Evolutionary conservation across 75 land plant genomes (phyloP).

Genomic region (Selaginella tamariscina): DNA sequence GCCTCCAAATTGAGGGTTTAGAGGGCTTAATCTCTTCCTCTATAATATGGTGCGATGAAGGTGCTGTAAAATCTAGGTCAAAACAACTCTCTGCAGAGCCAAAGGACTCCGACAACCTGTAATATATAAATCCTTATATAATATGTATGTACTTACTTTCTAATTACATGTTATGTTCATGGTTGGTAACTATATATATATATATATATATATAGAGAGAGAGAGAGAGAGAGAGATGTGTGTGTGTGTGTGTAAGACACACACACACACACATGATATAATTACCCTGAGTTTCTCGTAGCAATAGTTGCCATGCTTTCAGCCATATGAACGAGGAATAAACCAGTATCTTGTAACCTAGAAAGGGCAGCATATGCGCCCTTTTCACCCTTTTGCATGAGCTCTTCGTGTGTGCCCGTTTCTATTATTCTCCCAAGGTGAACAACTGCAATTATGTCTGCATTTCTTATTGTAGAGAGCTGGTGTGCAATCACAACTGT

Average conservation of each 20-base stretch:
- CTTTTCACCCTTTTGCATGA: not conserved
- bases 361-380: not conserved
- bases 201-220: too few relatives aligned
- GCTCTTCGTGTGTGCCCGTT: constrained; percentile 7
- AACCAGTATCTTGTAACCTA: constrained; percentile 5
- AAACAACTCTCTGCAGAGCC: not conserved
- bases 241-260: too few relatives aligned
- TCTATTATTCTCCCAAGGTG: constrained; percentile 2
- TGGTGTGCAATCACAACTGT: constrained; percentile 8
- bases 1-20: constrained; percentile 50
- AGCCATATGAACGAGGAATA: not conserved
- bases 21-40: not conserved
- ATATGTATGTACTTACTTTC: not conserved
- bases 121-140: not conserved
- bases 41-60: too few relatives aligned
- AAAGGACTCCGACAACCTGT: not conserved
- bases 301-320: not conserved
- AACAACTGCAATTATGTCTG: constrained; percentile 2
- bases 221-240: too few relatives aligned
- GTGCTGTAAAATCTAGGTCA: constrained; percentile 4
- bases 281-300: constrained; percentile 1
- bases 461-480: constrained; percentile 14
- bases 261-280: too few relatives aligned
- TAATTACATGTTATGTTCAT: too few relatives aligned
- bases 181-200: too few relatives aligned